Evolutionary conservation across 2,329 filamentous ascomycete genomes (phyloP).

Genomic region (Apiospora hydei): DNA sequence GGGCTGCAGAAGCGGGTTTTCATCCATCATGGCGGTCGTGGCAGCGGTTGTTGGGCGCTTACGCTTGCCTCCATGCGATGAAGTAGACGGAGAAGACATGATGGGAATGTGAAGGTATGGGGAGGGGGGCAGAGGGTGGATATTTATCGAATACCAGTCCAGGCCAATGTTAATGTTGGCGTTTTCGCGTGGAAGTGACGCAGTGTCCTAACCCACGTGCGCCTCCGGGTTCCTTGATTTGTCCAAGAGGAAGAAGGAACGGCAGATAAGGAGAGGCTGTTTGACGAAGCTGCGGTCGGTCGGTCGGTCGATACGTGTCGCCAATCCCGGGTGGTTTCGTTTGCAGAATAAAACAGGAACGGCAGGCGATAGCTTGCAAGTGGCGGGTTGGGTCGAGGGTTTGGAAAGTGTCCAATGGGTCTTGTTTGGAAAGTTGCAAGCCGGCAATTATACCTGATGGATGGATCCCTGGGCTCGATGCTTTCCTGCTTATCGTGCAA

Average conservation of each 20-base stretch:
- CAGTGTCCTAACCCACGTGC: slow-evolving; percentile 13
- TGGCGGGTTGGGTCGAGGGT: background rate
- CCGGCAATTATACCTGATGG: background rate
- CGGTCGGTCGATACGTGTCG: slow-evolving; percentile 4
- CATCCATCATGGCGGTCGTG: slow-evolving; percentile 56
- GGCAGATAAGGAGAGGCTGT: background rate
- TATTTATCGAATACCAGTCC: background rate
- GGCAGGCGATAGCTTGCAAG: slow-evolving; percentile 5
- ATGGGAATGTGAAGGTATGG: slow-evolving; percentile 28
- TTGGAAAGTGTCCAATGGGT: slow-evolving; percentile 3
- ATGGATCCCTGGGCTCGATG: background rate
- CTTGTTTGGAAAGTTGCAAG: background rate
- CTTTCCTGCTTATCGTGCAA: slow-evolving; percentile 10
- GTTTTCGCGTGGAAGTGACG: slow-evolving; percentile 5
- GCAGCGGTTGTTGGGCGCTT: slow-evolving; percentile 73
- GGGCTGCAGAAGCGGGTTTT: slow-evolving; percentile 68
- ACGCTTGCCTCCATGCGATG: slow-evolving; percentile 72
- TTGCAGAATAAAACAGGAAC: background rate
- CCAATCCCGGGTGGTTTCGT: slow-evolving; percentile 1
- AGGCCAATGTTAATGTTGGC: background rate
- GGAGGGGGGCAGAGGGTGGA: background rate
- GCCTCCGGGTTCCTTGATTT: slow-evolving; percentile 13
- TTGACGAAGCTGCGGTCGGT: slow-evolving; percentile 1
- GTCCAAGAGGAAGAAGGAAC: background rate
- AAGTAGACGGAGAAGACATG: slow-evolving; percentile 68